Evolutionary conservation across 352 stramenopile species (phyloP).

Genomic region (Phytophthora capsici): DNA sequence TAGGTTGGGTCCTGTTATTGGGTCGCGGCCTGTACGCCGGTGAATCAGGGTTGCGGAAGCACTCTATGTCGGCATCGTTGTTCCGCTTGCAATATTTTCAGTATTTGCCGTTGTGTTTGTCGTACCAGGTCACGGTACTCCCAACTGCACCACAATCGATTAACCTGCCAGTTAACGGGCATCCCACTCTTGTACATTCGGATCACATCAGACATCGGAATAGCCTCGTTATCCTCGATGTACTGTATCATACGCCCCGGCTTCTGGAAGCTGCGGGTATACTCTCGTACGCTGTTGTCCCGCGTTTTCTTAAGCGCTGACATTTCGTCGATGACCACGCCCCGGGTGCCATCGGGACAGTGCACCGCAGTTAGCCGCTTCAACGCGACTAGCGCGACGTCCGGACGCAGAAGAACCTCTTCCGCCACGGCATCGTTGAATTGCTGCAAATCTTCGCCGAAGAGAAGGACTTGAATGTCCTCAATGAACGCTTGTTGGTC

Average conservation of each 20-base stretch:
- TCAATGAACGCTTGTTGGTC: background rate
- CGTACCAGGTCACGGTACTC: conserved; percentile 7
- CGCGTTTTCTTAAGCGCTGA: conserved; percentile 14
- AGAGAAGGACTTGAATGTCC: background rate
- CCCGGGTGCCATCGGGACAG: background rate
- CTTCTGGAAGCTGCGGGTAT: conserved; percentile 5
- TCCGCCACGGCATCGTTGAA: background rate
- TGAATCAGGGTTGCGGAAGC: conserved; percentile 10
- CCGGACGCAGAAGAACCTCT: conserved; percentile 1
- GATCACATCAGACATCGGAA: conserved; percentile 12
- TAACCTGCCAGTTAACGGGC: conserved; percentile 13
- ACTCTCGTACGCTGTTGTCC: conserved; percentile 7
- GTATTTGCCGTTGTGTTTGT: background rate
- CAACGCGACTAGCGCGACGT: background rate
- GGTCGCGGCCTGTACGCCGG: conserved; percentile 3
- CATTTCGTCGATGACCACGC: conserved; percentile 6
- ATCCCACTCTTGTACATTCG: conserved; percentile 12
- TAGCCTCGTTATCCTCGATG: conserved; percentile 7
- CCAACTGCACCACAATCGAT: conserved; percentile 4
- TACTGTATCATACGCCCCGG: background rate
- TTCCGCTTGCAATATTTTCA: conserved; percentile 9
- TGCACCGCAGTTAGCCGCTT: background rate
- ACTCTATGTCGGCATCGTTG: background rate
- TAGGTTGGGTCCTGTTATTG: background rate
- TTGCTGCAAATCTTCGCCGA: background rate